These are phyloP conservation scores for Orbilia quercus DNA, from an alignment of 2,329 filamentous ascomycete species.

Conservation along the genomic window DNA sequence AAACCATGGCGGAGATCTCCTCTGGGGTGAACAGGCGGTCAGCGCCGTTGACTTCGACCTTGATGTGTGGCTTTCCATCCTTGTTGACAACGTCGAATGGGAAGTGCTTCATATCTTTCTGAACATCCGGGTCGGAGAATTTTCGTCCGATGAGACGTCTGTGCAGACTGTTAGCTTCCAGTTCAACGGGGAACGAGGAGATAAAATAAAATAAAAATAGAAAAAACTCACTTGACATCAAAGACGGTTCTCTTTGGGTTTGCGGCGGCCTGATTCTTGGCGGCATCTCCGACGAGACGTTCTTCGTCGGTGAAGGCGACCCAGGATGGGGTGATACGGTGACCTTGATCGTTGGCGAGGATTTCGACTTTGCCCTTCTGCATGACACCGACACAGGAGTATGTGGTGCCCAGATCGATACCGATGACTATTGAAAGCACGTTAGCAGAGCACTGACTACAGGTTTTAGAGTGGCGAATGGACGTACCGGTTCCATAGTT, in stretches of 20 bases:
- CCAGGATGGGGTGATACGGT: slow-evolving; percentile 94
- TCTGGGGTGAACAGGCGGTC: slow-evolving; percentile 82
- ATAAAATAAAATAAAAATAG: slow-evolving; percentile 58
- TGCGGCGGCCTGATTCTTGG: slow-evolving; percentile 90
- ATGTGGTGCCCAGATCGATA: slow-evolving; percentile 94
- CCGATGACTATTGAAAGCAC: slow-evolving; percentile 75
- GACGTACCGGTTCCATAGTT: slow-evolving; percentile 77
- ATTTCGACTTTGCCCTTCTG: slow-evolving; percentile 95
- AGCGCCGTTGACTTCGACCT: slow-evolving; percentile 74
- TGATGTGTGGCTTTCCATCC: slow-evolving; percentile 87
- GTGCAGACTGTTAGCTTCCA: slow-evolving; percentile 62
- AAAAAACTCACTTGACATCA: slow-evolving; percentile 79
- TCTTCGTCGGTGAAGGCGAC: slow-evolving; percentile 98
- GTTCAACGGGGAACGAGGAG: too few relatives aligned
- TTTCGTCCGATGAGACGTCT: slow-evolving; percentile 88
- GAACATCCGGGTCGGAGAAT: slow-evolving; percentile 84
- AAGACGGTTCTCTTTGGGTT: slow-evolving; percentile 82
- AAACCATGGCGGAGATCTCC: slow-evolving; percentile 82
- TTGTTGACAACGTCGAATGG: slow-evolving; percentile 93
- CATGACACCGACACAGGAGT: slow-evolving; percentile 94
- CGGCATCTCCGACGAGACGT: slow-evolving; percentile 94
- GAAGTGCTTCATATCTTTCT: slow-evolving; percentile 97
- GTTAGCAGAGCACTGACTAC: too few relatives aligned
- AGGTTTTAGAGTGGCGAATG: background rate
- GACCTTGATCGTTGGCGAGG: slow-evolving; percentile 94